Base-by-base conservation (phyloP, 2,329 filamentous ascomycete genomes). In the Anthostomella pinea region DNA sequence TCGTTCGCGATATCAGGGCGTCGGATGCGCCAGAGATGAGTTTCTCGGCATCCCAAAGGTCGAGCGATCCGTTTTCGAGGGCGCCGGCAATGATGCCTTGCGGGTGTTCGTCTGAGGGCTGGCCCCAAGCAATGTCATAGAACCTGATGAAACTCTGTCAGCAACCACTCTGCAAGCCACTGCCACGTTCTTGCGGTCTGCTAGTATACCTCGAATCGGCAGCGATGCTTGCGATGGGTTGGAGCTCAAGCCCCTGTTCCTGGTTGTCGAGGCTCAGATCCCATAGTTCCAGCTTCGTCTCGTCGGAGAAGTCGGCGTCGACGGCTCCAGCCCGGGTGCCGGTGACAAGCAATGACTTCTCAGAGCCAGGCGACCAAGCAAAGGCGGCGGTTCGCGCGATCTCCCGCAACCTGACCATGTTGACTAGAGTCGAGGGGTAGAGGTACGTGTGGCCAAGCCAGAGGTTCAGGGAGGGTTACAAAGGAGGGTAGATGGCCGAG, bases 371-470 rank as follows among this genome's bases (percentile, higher is more conserved):
- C 52, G 88, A 95, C 91, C 93, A 98, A 59, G 93, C 88, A 66
- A 98, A 98, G 57, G 91, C 86, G 65, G 91, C 93, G 58, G 93
- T 98, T 68, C 93, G 82, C 64, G 89, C 87, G 60, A 98, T 94
- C 73, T 97, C 90, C 75, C 91, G 82, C 67, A 97, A 76, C 70
- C 89, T 87, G 68, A 96, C 91, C 93, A 98, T 98, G 65, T 53
- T 68, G 60, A 39, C 34, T 42, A 37, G 30, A 35, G 32, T 40
- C 24, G 31, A 49, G 29, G 36, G 37, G 23, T 15, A 27, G 35
- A 30, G 54, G 49, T 63, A 62, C 64, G 63, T 40, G 28, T 27
- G 37, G 41, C 28, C 37, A 14, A 39, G 33, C 21, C 21, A 21
- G 41, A 36, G 23, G n/a, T n/a, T n/a, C n/a, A 28, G 30, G 33